phyloP scores from a whole-genome alignment of 2,329 filamentous ascomycete genomes.

The Ophiostoma populinum region DNA sequence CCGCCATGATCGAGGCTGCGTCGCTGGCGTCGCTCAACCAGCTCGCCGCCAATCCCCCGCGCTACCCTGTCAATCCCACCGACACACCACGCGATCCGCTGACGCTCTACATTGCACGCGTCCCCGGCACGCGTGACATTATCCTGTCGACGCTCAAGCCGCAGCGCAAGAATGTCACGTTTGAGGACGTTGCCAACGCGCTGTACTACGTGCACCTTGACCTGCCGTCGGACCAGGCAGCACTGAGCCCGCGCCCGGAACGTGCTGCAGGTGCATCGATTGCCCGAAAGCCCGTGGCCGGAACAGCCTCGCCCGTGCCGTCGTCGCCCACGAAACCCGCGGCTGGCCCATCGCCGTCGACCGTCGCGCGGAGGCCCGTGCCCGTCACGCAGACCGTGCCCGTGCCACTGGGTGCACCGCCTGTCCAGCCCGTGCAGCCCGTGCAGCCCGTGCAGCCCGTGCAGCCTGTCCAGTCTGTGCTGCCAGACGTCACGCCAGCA shows the following conservation, averaged over 20 bases:
- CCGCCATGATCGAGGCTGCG: slow-evolving; percentile 47
- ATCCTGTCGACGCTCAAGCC: slow-evolving; percentile 87
- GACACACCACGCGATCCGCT: slow-evolving; percentile 53
- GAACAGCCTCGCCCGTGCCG: no score
- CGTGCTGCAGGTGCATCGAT: no score
- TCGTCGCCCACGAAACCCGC: slow-evolving; percentile 15
- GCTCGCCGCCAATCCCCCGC: slow-evolving; percentile 72
- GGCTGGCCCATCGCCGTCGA: slow-evolving; percentile 7
- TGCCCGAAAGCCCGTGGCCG: no score
- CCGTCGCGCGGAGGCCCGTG: slow-evolving; percentile 33
- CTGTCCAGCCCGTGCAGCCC: no score
- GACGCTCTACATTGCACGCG: slow-evolving; percentile 78
- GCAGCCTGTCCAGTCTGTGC: no score
- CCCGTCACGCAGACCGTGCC: slow-evolving; percentile 9
- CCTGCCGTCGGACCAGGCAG: slow-evolving; percentile 31
- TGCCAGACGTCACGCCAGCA: no score
- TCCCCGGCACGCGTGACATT: slow-evolving; percentile 82
- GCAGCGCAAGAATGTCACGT: slow-evolving; percentile 71
- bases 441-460: no score
- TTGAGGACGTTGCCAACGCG: slow-evolving; percentile 69
- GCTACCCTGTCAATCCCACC: slow-evolving; percentile 63
- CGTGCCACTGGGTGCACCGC: neutral
- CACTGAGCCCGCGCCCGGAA: no score
- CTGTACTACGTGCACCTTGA: slow-evolving; percentile 85
- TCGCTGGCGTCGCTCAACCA: slow-evolving; percentile 66